Evolutionary conservation across 2,329 filamentous ascomycete genomes (phyloP).

Genomic region (Camillea tinctor): DNA sequence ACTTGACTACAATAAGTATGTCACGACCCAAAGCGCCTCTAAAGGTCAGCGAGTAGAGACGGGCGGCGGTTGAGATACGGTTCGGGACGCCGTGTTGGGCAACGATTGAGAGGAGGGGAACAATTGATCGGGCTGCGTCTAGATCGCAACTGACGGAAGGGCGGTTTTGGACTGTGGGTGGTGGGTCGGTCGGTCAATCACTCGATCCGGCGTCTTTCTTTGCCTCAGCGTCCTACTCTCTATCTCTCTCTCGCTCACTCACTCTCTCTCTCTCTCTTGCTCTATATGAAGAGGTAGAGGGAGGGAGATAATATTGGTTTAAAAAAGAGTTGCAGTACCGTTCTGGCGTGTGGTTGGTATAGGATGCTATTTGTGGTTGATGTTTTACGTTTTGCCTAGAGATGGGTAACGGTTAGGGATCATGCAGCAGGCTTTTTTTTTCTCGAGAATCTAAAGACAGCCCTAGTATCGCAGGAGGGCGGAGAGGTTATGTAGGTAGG

Average conservation of each 20-base stretch:
- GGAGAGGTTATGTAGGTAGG: constrained; percentile 32
- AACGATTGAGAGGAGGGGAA: constrained; percentile 21
- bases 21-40: constrained; percentile 24
- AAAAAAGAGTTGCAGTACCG: background rate
- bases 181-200: background rate
- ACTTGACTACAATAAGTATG: constrained; percentile 23
- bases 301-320: background rate
- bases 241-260: background rate
- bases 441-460: constrained; percentile 14
- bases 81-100: constrained; percentile 33
- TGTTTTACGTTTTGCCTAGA: constrained; percentile 4
- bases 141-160: constrained; percentile 11
- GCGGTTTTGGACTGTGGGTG: constrained; percentile 6
- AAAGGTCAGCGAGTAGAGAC: constrained; percentile 28
- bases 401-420: constrained; percentile 17
- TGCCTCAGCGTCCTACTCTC: no score
- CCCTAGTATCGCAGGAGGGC: constrained; percentile 22
- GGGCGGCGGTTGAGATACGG: constrained; percentile 18
- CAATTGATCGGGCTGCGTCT: constrained; percentile 13
- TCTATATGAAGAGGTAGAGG: background rate
- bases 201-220: constrained; percentile 1
- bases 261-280: background rate
- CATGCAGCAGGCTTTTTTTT: constrained; percentile 11
- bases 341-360: background rate
- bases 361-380: background rate